phyloP scores from a whole-genome alignment of 495 filamentous ascomycete species.

The Hyaloscypha variabilis region DNA sequence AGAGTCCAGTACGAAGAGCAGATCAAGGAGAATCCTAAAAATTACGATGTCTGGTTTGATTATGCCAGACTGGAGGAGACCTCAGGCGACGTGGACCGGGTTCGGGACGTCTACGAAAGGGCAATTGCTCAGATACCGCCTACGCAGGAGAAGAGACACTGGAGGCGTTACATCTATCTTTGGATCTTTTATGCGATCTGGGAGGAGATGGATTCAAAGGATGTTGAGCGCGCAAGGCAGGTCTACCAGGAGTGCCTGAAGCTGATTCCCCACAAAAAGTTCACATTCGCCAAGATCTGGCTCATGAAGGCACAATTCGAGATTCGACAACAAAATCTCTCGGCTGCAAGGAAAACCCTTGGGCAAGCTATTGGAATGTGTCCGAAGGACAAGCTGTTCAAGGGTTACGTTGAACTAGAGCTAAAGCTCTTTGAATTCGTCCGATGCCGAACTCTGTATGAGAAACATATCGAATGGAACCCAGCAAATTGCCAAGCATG shows the following conservation, averaged over 20 bases:
- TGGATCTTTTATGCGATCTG: conserved; percentile 97
- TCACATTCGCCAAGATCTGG: conserved; percentile 98
- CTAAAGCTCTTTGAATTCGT: conserved; percentile 89
- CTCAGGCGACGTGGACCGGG: conserved; percentile 74
- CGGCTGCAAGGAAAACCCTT: conserved; percentile 80
- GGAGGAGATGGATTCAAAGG: conserved; percentile 85
- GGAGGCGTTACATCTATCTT: conserved; percentile 95
- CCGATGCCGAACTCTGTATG: conserved; percentile 86
- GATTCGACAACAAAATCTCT: conserved; percentile 80
- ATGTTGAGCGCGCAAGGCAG: conserved; percentile 78
- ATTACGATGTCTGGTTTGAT: conserved; percentile 97
- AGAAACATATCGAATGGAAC: conserved; percentile 92
- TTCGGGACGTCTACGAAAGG: conserved; percentile 92
- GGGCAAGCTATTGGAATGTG: conserved; percentile 91
- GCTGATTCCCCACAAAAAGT: conserved; percentile 92
- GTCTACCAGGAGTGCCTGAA: conserved; percentile 89
- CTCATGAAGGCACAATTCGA: conserved; percentile 92
- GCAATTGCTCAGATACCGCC: conserved; percentile 96
- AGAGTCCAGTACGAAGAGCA: conserved; percentile 93
- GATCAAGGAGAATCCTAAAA: conserved; percentile 87
- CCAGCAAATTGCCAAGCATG: conserved; percentile 86
- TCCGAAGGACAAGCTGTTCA: conserved; percentile 94
- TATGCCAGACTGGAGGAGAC: conserved; percentile 90
- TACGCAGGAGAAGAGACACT: conserved; percentile 95
- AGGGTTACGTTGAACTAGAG: conserved; percentile 90